Conservation (phyloP, 257 asterid species). For the Petrea volubilis region DNA sequence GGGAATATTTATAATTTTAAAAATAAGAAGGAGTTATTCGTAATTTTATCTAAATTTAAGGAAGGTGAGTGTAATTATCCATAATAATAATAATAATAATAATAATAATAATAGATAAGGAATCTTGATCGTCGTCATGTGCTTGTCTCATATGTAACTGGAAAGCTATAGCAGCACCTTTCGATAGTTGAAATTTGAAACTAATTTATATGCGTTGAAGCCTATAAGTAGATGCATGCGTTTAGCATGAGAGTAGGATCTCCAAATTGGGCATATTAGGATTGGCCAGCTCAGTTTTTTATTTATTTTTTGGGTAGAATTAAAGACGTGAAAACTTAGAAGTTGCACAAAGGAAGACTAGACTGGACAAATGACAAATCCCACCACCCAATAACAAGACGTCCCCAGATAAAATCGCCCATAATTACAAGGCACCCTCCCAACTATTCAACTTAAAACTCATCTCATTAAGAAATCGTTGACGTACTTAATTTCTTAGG, state of each 20-base stretch:
- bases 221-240: no score
- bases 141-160: no score
- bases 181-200: background rate
- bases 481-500: background rate
- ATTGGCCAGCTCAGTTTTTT: background rate
- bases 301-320: background rate
- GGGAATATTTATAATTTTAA: no score
- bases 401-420: constrained; percentile 7
- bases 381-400: background rate
- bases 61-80: no score
- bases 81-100: no score
- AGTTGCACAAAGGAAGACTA: background rate
- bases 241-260: background rate
- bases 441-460: background rate
- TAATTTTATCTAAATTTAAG: no score
- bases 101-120: no score
- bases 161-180: no score
- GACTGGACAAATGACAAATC: background rate
- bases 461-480: background rate
- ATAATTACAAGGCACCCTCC: background rate
- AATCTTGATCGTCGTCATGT: no score
- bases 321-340: background rate
- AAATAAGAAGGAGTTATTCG: no score
- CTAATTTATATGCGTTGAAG: background rate
- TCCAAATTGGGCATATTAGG: background rate